phyloP scores from a whole-genome alignment of 805 yeast species.

The Monosporozyma yasuniensis region DNA sequence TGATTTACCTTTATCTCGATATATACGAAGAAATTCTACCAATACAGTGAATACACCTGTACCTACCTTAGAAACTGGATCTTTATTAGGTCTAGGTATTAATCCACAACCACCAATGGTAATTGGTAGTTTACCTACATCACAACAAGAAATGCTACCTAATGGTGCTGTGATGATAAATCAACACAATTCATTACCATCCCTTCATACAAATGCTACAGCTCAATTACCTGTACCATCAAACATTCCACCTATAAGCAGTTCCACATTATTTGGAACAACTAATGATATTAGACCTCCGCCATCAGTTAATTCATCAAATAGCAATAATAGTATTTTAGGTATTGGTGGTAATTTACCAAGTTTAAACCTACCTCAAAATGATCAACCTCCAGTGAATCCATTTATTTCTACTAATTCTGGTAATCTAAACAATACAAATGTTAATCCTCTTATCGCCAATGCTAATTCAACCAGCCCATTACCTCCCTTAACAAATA shows the following conservation, averaged over 20 bases:
- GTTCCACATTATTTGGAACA: neutral
- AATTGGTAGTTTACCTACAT: neutral
- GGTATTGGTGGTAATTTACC: slow-evolving; percentile 1
- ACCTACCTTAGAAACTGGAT: neutral
- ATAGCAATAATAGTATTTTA: neutral
- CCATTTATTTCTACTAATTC: neutral
- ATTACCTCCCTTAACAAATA: neutral
- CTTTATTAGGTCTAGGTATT: slow-evolving; percentile 1
- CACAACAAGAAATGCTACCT: neutral
- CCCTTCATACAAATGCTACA: neutral
- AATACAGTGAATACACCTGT: slow-evolving; percentile 1
- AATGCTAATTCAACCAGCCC: neutral
- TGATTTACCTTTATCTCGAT: slow-evolving; percentile 8
- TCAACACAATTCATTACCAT: neutral
- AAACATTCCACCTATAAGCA: neutral
- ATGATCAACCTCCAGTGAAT: neutral
- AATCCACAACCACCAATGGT: neutral
- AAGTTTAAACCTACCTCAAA: neutral
- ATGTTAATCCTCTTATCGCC: neutral
- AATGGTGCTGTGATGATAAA: neutral
- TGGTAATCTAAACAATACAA: neutral
- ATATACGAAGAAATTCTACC: neutral
- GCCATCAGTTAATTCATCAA: neutral
- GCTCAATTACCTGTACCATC: neutral
- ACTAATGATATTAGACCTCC: neutral